Conservation (phyloP, 2,329 filamentous ascomycete genomes). For the Colletotrichum somersetense region DNA sequence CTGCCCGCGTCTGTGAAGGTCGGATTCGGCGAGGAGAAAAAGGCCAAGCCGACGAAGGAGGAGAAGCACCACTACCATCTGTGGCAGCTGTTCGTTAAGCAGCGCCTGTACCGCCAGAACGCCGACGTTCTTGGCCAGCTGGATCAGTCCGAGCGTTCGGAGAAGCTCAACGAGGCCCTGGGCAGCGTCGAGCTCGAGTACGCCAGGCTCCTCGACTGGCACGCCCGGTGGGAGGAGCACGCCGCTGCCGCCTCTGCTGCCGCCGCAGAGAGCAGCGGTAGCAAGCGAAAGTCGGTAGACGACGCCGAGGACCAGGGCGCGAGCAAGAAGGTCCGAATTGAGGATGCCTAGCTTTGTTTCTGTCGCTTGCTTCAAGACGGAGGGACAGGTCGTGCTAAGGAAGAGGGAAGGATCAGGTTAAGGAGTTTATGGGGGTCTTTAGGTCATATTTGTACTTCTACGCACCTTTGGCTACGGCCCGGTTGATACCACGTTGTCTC, state of each 20-base stretch:
- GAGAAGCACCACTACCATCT: slow-evolving; percentile 75
- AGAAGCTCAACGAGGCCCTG: slow-evolving; percentile 79
- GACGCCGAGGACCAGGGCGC: slow-evolving; percentile 46
- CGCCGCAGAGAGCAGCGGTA: slow-evolving; percentile 45
- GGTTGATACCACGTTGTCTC: slow-evolving; percentile 37
- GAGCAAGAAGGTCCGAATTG: slow-evolving; percentile 62
- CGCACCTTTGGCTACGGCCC: slow-evolving; percentile 27
- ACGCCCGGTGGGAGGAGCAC: slow-evolving; percentile 55
- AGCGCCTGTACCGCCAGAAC: slow-evolving; percentile 82
- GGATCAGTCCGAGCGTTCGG: slow-evolving; percentile 74
- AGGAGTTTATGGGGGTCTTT: slow-evolving; percentile 32
- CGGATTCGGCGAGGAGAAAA: slow-evolving; percentile 58
- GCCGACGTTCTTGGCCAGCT: slow-evolving; percentile 77
- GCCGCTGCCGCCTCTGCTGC: slow-evolving; percentile 41
- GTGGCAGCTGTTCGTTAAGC: slow-evolving; percentile 82
- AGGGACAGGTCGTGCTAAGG: background rate
- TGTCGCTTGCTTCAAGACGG: background rate
- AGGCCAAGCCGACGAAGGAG: slow-evolving; percentile 60
- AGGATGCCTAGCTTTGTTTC: slow-evolving; percentile 41
- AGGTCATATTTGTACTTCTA: slow-evolving; percentile 30
- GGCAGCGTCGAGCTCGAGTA: slow-evolving; percentile 79
- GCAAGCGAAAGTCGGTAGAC: slow-evolving; percentile 61
- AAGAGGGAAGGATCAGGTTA: background rate
- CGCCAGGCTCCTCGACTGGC: slow-evolving; percentile 69
- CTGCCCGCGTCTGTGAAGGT: slow-evolving; percentile 70